phyloP scores from a whole-genome alignment of 345 rosid genomes.

The Theobroma cacao region DNA sequence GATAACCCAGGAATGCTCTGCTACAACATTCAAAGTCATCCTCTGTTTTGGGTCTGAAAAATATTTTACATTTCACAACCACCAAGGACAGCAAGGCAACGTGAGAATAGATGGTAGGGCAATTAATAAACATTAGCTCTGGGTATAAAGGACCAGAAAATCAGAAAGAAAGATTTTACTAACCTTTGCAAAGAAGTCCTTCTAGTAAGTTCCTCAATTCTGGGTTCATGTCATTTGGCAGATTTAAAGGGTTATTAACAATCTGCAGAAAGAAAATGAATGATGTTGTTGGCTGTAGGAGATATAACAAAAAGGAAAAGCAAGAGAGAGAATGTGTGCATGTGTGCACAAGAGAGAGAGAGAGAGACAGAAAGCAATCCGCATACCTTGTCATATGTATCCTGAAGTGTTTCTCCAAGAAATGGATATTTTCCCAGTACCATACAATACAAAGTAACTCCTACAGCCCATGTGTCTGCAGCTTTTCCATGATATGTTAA shows the following conservation, averaged over 20 bases:
- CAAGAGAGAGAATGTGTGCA: background rate
- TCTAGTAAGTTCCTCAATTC: slow-evolving; percentile 65
- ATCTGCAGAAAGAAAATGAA: slow-evolving; percentile 46
- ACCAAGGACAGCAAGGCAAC: background rate
- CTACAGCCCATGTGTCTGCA: slow-evolving; percentile 98
- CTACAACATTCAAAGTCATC: slow-evolving; percentile 67
- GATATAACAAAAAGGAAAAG: background rate
- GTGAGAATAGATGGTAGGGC: background rate
- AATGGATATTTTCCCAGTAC: slow-evolving; percentile 83
- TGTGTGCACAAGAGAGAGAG: background rate
- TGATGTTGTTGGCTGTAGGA: background rate
- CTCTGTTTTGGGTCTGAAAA: slow-evolving; percentile 68
- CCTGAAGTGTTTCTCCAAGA: slow-evolving; percentile 93
- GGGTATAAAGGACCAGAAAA: background rate
- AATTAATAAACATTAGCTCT: background rate
- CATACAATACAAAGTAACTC: slow-evolving; percentile 91
- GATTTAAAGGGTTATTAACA: slow-evolving; percentile 61
- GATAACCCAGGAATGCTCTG: slow-evolving; percentile 71
- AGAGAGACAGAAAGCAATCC: slow-evolving; percentile 7
- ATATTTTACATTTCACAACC: background rate
- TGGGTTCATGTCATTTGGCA: slow-evolving; percentile 68
- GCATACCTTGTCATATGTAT: slow-evolving; percentile 89
- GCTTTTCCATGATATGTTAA: slow-evolving; percentile 79
- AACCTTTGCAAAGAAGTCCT: slow-evolving; percentile 94
- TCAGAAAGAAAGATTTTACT: slow-evolving; percentile 8